These are phyloP conservation scores for Galeopsis tetrahit DNA, from an alignment of 257 asterid genomes.

Conservation along the genomic window DNA sequence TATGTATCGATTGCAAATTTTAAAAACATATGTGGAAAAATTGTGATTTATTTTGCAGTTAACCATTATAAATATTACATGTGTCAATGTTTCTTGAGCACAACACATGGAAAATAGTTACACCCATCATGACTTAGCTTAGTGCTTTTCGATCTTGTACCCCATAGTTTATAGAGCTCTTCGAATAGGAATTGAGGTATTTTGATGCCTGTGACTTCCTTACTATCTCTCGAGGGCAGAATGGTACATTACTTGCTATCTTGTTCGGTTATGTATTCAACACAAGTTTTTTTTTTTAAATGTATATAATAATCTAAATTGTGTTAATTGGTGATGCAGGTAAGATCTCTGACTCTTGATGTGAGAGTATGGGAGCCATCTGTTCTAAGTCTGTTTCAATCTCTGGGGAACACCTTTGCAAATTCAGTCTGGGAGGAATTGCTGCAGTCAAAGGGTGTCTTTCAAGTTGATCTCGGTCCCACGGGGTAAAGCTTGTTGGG, in stretches of 20 bases:
- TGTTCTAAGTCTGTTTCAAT: conserved; percentile 85
- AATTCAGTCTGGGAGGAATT: conserved; percentile 95
- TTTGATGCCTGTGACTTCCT: neutral
- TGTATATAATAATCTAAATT: neutral
- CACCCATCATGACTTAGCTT: conserved; percentile 11
- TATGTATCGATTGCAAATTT: no score
- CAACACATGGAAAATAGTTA: conserved; percentile 8
- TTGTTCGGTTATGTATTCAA: conserved; percentile 13
- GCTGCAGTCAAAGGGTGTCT: conserved; percentile 75
- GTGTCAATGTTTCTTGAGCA: neutral
- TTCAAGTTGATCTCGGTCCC: conserved; percentile 68
- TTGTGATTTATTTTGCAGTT: no score
- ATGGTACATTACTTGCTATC: neutral
- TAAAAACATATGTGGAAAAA: no score
- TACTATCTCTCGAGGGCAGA: conserved; percentile 2
- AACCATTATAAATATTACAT: neutral
- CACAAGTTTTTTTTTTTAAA: neutral
- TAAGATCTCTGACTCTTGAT: conserved; percentile 96
- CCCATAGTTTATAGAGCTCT: conserved; percentile 1
- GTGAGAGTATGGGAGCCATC: conserved; percentile 99
- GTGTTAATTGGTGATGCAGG: conserved; percentile 57
- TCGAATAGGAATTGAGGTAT: neutral
- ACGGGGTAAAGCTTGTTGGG: conserved; percentile 54
- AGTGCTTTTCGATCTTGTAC: neutral
- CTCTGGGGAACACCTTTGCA: conserved; percentile 87